phyloP scores from a whole-genome alignment of 345 rosid genomes.

The Brassica incana region DNA sequence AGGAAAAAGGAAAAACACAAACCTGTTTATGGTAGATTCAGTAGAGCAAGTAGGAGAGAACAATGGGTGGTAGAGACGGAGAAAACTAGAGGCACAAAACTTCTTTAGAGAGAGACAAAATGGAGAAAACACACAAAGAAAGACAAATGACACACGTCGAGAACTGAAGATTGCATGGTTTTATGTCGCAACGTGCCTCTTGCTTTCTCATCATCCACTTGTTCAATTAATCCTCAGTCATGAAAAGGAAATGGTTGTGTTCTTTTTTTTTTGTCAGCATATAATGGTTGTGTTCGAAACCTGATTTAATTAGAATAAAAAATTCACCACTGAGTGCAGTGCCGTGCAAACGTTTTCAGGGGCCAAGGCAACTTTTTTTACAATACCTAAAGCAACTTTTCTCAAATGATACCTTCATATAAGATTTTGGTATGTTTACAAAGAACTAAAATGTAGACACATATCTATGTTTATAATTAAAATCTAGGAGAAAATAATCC shows the following conservation, averaged over 20 bases:
- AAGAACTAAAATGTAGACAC: no score
- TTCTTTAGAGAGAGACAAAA: slow-evolving; percentile 3
- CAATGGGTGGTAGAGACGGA: slow-evolving; percentile 8
- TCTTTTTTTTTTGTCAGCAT: not conserved
- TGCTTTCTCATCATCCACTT: slow-evolving; percentile 1
- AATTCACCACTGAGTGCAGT: no score
- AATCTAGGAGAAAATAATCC: no score
- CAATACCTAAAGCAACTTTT: no score
- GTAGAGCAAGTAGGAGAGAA: not conserved
- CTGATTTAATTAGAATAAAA: no score
- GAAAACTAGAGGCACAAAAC: not conserved
- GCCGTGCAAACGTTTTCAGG: no score
- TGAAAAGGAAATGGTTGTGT: not conserved
- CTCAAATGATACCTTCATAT: no score
- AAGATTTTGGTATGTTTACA: no score
- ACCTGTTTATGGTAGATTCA: slow-evolving; percentile 30
- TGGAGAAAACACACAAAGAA: slow-evolving; percentile 21
- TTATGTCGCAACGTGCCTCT: slow-evolving; percentile 33
- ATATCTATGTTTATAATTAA: no score
- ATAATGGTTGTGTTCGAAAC: not conserved
- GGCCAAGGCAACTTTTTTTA: no score
- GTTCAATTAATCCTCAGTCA: not conserved
- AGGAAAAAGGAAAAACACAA: not conserved
- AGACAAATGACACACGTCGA: slow-evolving; percentile 27
- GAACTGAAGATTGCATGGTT: slow-evolving; percentile 31